Evolutionary conservation across 495 filamentous ascomycete genomes (phyloP).

Genomic region (Neurospora sp.): DNA sequence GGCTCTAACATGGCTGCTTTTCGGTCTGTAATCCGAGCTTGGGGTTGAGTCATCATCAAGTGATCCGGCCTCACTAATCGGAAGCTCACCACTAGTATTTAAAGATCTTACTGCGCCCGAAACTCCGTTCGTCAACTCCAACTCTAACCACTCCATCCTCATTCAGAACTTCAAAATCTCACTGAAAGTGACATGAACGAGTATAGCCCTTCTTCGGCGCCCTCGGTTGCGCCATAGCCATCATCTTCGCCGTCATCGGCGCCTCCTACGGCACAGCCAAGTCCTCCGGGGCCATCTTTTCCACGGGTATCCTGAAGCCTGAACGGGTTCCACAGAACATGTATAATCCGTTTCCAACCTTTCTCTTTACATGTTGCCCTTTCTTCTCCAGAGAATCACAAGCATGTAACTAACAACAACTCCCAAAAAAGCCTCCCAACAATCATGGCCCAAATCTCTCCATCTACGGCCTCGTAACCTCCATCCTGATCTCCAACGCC

Average conservation of each 20-base stretch:
- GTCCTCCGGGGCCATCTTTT: conserved; percentile 73
- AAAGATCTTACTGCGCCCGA: not conserved
- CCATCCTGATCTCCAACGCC: conserved; percentile 35
- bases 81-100: not conserved
- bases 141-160: not conserved
- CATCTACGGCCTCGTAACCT: conserved; percentile 42
- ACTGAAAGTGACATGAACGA: not conserved
- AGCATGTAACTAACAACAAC: not conserved
- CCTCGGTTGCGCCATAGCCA: conserved; percentile 46
- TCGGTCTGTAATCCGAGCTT: not conserved
- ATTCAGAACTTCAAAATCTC: no score
- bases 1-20: not conserved
- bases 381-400: not conserved
- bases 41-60: not conserved
- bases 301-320: conserved; percentile 43
- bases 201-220: conserved; percentile 38
- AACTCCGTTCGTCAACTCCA: conserved; percentile 17
- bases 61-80: not conserved
- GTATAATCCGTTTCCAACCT: conserved; percentile 3
- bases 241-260: conserved; percentile 62
- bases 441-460: conserved; percentile 77
- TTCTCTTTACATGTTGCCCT: not conserved
- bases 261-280: conserved; percentile 87
- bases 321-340: conserved; percentile 78
- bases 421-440: conserved; percentile 36